Evolutionary conservation across 352 stramenopile species (phyloP), one percentile per base, ranked within the genome.

Genomic region (Elongisporangium undulatum): DNA sequence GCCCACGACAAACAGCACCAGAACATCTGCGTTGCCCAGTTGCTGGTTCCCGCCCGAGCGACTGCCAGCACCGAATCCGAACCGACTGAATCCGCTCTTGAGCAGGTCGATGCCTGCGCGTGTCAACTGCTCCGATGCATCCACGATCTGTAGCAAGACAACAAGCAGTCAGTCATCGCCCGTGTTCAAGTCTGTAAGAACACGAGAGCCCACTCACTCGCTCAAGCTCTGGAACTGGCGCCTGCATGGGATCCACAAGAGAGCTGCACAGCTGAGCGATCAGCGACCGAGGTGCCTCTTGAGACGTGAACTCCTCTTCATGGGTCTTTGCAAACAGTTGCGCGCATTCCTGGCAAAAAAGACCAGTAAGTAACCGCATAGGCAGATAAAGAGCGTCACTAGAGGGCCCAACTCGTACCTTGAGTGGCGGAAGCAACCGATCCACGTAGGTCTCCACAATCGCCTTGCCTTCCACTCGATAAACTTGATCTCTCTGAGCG

Each of bases 61-160:
- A 41, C 49, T 41, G 29, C 60, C 56, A 15, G 50, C 57, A 24
- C 55, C 69, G 63, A 93, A 89, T 1, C 84, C 84, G 60, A 93
- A 90, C 23, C 84, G 82, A 67, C 81, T 93, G 51, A 93, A 88
- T 3, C 84, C 84, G n/a, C 81, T 90, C 58, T 88, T 91, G 4
- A 93, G 71, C 34, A 93, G 67, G 56, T 91, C 81, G 22, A 93
- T 93, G 16, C 84, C 84, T 10, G 79, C 84, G 6, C 79, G 75
- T 9, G 84, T 88, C 15, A 93, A 64, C 55, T 93, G 81, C 59
- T 93, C 84, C 0, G 84, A 91, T 0, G 78, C 84, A 63, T 93
- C 84, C 17, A 90, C 71, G 53, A 93, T 67, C 77, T 93, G 54
- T 8, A 60, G 3, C 22, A 26, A 24, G 45, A 20, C 17, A n/a